A percentile compares a stretch with the other conserved stretches of the same genome.
These are phyloP conservation scores for Colletotrichum limetticola DNA, from an alignment of 2,329 filamentous ascomycete genomes.

Conservation along the genomic window DNA sequence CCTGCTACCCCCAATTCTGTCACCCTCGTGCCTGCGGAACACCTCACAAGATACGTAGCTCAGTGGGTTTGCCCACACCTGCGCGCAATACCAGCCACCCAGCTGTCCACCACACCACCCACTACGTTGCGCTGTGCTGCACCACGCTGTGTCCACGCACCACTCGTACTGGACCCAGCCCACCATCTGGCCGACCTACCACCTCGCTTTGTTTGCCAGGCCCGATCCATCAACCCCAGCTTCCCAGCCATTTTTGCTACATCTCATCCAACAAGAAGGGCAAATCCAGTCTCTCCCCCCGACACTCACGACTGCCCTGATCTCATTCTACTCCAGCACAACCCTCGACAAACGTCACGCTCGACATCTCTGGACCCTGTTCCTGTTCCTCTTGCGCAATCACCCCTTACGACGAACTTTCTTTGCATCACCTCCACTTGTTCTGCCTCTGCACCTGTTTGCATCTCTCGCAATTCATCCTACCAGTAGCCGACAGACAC, in stretches of 20 bases:
- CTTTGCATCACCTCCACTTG: constrained; percentile 29
- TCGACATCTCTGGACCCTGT: constrained; percentile 30
- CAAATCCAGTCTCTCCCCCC: constrained; percentile 30
- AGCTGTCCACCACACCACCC: constrained; percentile 26
- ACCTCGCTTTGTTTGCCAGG: constrained; percentile 33
- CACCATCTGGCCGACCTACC: constrained; percentile 22
- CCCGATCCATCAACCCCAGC: constrained; percentile 33
- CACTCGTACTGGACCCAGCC: constrained; percentile 31
- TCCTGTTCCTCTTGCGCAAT: constrained; percentile 2
- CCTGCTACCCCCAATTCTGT: neutral
- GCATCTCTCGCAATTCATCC: constrained; percentile 31
- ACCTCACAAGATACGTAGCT: constrained; percentile 14
- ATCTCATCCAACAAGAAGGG: constrained; percentile 29
- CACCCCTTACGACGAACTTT: constrained; percentile 22
- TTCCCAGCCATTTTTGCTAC: constrained; percentile 36
- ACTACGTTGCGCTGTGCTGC: constrained; percentile 17
- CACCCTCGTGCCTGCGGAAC: neutral
- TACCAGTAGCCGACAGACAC: constrained; percentile 32
- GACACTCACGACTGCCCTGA: constrained; percentile 33
- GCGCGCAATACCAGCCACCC: constrained; percentile 31
- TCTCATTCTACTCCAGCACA: constrained; percentile 16
- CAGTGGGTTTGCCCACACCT: constrained; percentile 25
- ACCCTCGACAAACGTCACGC: constrained; percentile 23
- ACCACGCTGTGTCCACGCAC: constrained; percentile 5
- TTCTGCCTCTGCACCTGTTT: constrained; percentile 30